These are phyloP conservation scores for Chytridium lagenaria DNA, from an alignment of 371 early-diverging fungal species.

Conservation along the genomic window DNA sequence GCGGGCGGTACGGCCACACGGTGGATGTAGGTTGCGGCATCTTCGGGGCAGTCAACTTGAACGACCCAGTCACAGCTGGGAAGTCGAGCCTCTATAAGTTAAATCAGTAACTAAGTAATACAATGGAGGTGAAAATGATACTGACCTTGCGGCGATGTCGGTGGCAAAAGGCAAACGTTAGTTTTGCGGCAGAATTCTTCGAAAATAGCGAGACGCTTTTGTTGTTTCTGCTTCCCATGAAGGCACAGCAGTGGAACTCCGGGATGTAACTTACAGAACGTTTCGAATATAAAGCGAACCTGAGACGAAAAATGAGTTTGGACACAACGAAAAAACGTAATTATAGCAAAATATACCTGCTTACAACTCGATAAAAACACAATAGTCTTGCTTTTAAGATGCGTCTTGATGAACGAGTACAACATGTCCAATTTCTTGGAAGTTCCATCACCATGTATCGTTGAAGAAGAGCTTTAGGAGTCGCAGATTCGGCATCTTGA, in stretches of 20 bases:
- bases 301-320: constrained; percentile 28
- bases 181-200: constrained; percentile 79
- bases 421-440: constrained; percentile 88
- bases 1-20: constrained; percentile 97
- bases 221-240: constrained; percentile 96
- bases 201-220: constrained; percentile 89
- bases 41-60: constrained; percentile 97
- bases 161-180: constrained; percentile 89
- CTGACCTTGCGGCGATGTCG: constrained; percentile 89
- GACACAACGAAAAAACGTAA: constrained; percentile 11
- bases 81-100: constrained; percentile 90
- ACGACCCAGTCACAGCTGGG: constrained; percentile 98
- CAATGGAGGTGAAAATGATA: background rate
- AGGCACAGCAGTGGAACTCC: constrained; percentile 90
- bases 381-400: constrained; percentile 81
- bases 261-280: constrained; percentile 92
- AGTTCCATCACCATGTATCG: constrained; percentile 84
- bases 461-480: constrained; percentile 83
- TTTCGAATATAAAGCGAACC: constrained; percentile 90
- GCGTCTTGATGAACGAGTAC: constrained; percentile 91
- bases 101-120: background rate
- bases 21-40: constrained; percentile 96
- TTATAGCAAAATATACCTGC: constrained; percentile 63
- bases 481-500: constrained; percentile 79
- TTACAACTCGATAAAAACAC: constrained; percentile 92